These are phyloP conservation scores for Aegilops umbellulata DNA, from an alignment of 176 grass and related monocot genomes.

Conservation along the genomic window DNA sequence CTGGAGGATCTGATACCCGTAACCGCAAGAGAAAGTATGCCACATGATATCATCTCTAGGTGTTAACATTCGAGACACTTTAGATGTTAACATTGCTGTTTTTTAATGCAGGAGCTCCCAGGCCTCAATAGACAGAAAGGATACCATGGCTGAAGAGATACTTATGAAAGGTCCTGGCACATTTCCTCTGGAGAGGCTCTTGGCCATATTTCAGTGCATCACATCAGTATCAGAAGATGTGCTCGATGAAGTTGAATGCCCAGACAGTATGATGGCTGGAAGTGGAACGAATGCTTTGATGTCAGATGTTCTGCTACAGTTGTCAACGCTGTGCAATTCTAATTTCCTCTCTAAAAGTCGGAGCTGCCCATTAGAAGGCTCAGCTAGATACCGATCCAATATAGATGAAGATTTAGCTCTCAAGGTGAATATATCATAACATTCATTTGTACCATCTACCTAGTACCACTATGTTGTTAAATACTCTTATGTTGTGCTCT, in stretches of 20 bases:
- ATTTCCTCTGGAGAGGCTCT: constrained; percentile 92
- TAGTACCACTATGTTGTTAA: background rate
- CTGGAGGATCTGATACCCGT: constrained; percentile 57
- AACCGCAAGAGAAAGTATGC: constrained; percentile 86
- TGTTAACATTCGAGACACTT: background rate
- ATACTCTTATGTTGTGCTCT: background rate
- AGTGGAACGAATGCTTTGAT: constrained; percentile 53
- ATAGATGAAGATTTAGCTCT: constrained; percentile 95
- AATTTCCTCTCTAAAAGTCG: constrained; percentile 84
- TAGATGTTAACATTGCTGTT: constrained; percentile 21
- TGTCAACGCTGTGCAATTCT: constrained; percentile 96
- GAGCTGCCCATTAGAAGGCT: constrained; percentile 85
- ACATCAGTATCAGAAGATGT: constrained; percentile 72
- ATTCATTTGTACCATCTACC: background rate
- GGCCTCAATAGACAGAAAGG: constrained; percentile 53
- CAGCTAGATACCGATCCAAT: constrained; percentile 74
- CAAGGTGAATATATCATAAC: constrained; percentile 54
- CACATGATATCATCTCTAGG: background rate
- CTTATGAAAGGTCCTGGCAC: constrained; percentile 88
- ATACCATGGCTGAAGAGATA: constrained; percentile 69
- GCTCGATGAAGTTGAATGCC: constrained; percentile 46
- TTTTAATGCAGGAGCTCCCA: constrained; percentile 61
- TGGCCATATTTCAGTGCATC: constrained; percentile 97
- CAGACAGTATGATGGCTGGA: constrained; percentile 22
- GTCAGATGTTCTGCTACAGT: constrained; percentile 83